phyloP scores from a whole-genome alignment of 2,329 filamentous ascomycete species.

The Aspergillus pseudotamarii region DNA sequence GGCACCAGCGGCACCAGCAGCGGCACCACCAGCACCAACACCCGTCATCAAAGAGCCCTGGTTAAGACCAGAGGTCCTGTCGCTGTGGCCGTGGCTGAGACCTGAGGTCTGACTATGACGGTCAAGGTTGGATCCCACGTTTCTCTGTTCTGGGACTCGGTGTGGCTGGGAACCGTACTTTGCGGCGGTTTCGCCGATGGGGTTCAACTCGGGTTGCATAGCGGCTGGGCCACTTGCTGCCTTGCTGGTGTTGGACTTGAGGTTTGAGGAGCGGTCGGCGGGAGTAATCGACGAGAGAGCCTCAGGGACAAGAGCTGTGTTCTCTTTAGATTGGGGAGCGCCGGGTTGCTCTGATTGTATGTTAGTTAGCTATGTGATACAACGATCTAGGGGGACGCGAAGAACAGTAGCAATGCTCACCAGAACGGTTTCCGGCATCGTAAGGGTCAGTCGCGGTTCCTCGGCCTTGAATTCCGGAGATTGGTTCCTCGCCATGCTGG shows the following conservation, averaged over 20 bases:
- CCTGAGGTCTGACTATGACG: background rate
- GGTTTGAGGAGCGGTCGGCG: background rate
- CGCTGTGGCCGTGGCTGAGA: background rate
- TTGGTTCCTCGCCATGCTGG: slow-evolving; percentile 61
- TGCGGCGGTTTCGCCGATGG: slow-evolving; percentile 1
- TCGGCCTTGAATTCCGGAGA: slow-evolving; percentile 70
- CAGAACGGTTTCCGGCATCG: slow-evolving; percentile 75
- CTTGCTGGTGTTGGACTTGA: background rate
- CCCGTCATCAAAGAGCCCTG: background rate
- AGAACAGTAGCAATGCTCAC: slow-evolving; percentile 37
- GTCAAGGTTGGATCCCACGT: background rate
- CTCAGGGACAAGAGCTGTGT: slow-evolving; percentile 27
- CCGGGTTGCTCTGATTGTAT: slow-evolving; percentile 31
- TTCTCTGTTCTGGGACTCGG: background rate
- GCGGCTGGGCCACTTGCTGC: background rate
- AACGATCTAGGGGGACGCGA: background rate
- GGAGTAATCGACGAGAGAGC: slow-evolving; percentile 14
- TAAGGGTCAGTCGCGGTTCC: slow-evolving; percentile 72
- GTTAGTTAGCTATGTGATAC: slow-evolving; percentile 1
- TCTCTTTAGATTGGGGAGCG: slow-evolving; percentile 21
- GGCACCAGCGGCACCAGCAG: background rate
- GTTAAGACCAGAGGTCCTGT: background rate
- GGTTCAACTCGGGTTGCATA: slow-evolving; percentile 8
- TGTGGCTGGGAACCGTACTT: background rate
- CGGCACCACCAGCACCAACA: background rate